Base-by-base conservation (phyloP, 495 filamentous ascomycete genomes). In the Aspergillus cristatus region DNA sequence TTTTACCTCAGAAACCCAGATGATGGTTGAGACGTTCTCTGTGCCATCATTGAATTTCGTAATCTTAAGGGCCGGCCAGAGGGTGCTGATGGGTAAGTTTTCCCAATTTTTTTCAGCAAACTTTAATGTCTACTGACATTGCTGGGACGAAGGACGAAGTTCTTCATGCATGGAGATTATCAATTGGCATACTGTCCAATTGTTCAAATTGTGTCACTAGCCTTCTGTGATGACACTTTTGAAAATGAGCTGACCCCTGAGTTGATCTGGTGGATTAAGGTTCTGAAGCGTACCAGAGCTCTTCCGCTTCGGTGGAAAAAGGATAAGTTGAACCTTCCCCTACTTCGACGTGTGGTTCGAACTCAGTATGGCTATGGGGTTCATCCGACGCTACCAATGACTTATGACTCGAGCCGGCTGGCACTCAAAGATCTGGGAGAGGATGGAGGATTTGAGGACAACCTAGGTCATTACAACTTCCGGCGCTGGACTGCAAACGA, bases 401-500 rank as follows among this genome's bases (percentile, higher is more conserved):
- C 18, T 32, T 40, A 35, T 35, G 25, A 35, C 8, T 24, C 20
- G 11, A 35, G 39, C 50, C 0, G 71, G 25, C 22, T 14, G 15
- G 34, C 13, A 14, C 34, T 36, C 22, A 17, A 36, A 36, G 34
- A 36, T 2, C 14, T 36, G 17, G 12, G 13, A 11, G 6, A 8
- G 26, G 13, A 36, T 36, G 20, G 4, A 24, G 8, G 20, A 8
- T 24, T 24, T 8, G 20, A 24, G 20, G 20, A 24, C 32, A 37
- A 58, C 46, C 51, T 61, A 37, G 34, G 49, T n/a, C 30, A 61
- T 52, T 58, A 58, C 29, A 56, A 56, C 34, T 61, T 39, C 37
- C 47, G 52, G 20, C 35, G 46, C 28, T 58, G 41, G 57, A 36
- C 50, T 15, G 46, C 38, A 51, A 61, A 61, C 47, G 32, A 58